Evolutionary conservation across 495 filamentous ascomycete genomes (phyloP), one percentile per base, ranked within the genome.

Genomic region (Cenococcum geophilum): DNA sequence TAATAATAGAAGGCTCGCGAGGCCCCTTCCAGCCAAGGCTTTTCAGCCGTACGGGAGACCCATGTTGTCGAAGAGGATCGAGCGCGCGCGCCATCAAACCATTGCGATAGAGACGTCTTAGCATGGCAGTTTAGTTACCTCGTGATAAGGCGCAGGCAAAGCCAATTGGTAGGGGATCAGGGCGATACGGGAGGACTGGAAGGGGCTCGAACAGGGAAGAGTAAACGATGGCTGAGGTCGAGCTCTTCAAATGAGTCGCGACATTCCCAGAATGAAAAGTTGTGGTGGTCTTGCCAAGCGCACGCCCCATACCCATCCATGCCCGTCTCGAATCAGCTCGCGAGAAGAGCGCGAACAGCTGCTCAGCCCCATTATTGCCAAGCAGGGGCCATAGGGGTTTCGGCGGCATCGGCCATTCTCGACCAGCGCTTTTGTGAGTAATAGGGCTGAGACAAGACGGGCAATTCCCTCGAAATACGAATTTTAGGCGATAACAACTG

Each of bases 281-380:
- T 32, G 27, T 32, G 27, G 27, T 3, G 27, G 27, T 32, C 27
- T 32, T 32, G 27, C 27, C 27, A 32, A 32, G 27, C 27, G 27
- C 27, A 32, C 6, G 3, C 6, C 27, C 27, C n/a, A n/a, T n/a
- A n/a, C n/a, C n/a, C n/a, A n/a, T n/a, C 27, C 27, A 6, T 32
- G 27, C 6, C 27, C 27, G 2, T 6, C 27, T 32, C 27, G 27
- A 32, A 32, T 32, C 27, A 32, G 27, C 27, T 6, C 27, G 27
- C 11, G 40, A 45, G 40, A 45, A 45, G 12, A 14, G 11, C 1
- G 4, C 14, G 3, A 2, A 1, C 3, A 2, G 40, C 40, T 45
- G 18, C 40, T 45, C 40, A 45, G 40, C 40, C 40, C 40, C 40
- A 45, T 16, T 45, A 45, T 45, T 45, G 40, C 40, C 40, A 45